Conservation (phyloP, 257 asterid genomes). For the Solanum chilense region DNA sequence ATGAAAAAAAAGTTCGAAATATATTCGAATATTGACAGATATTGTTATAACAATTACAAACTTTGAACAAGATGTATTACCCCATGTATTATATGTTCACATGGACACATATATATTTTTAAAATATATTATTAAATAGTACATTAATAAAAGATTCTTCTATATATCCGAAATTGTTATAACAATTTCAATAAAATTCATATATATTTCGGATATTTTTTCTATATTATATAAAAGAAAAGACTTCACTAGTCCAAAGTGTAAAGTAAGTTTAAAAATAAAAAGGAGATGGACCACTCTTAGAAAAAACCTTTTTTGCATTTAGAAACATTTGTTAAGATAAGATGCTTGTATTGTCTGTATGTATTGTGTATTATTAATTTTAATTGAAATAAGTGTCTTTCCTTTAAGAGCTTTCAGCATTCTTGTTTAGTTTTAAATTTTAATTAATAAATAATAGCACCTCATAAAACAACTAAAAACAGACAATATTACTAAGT, state of each 20-base stretch:
- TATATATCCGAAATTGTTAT: rapidly evolving
- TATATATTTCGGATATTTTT: too few species aligned
- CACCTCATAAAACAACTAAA: neutral
- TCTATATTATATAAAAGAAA: neutral
- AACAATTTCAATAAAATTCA: too few species aligned
- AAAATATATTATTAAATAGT: too few species aligned
- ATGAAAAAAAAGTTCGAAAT: too few species aligned
- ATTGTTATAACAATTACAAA: too few species aligned
- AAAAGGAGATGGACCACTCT: neutral
- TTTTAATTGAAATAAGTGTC: neutral
- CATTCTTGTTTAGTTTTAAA: neutral
- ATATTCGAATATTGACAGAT: too few species aligned
- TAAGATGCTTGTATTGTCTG: neutral
- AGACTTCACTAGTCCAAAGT: neutral
- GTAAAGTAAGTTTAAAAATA: neutral
- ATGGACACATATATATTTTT: too few species aligned
- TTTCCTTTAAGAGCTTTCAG: neutral
- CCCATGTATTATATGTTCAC: too few species aligned
- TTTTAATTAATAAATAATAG: neutral
- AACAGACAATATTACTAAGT: neutral
- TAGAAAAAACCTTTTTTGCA: neutral
- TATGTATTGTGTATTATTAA: neutral
- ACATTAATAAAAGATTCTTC: too few species aligned
- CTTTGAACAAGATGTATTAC: too few species aligned
- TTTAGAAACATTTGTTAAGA: neutral